phyloP scores from a whole-genome alignment of 1,284 basidiomycete species.

The Cryptococcus hybrid region DNA sequence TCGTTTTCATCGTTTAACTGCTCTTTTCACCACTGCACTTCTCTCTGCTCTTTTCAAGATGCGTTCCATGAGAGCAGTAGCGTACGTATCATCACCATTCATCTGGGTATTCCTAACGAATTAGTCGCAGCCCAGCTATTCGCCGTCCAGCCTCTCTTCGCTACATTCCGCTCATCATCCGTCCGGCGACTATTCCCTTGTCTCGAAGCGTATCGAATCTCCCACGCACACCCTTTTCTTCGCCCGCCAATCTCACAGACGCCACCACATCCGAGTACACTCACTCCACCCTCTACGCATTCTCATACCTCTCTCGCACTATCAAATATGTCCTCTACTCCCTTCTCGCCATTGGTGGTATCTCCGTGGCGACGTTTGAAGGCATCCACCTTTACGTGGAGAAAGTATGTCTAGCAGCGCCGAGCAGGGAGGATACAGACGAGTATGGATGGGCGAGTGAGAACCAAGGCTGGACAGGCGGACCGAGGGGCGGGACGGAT shows the following conservation, averaged over 20 bases:
- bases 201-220: neutral
- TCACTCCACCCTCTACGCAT: constrained; percentile 42
- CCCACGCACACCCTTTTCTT: neutral
- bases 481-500: constrained; percentile 67
- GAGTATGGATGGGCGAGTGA: constrained; percentile 73
- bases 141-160: too few species aligned
- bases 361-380: constrained; percentile 56
- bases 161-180: too few species aligned
- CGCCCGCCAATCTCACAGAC: neutral
- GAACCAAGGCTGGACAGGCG: constrained; percentile 70
- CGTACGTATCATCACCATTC: too few species aligned
- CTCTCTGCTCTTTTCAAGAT: too few species aligned
- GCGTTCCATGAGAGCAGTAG: too few species aligned
- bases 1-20: too few species aligned
- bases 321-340: constrained; percentile 41
- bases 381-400: constrained; percentile 70
- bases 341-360: constrained; percentile 36
- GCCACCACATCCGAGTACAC: constrained; percentile 30
- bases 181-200: too few species aligned
- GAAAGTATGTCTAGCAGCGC: constrained; percentile 57
- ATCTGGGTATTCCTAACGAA: too few species aligned
- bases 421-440: constrained; percentile 52
- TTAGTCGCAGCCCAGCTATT: too few species aligned
- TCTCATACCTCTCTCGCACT: constrained; percentile 35
- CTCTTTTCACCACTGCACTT: too few species aligned